These are phyloP conservation scores for Neotropicomus parvogracilis DNA, from an alignment of 1,284 basidiomycete species.

Conservation along the genomic window DNA sequence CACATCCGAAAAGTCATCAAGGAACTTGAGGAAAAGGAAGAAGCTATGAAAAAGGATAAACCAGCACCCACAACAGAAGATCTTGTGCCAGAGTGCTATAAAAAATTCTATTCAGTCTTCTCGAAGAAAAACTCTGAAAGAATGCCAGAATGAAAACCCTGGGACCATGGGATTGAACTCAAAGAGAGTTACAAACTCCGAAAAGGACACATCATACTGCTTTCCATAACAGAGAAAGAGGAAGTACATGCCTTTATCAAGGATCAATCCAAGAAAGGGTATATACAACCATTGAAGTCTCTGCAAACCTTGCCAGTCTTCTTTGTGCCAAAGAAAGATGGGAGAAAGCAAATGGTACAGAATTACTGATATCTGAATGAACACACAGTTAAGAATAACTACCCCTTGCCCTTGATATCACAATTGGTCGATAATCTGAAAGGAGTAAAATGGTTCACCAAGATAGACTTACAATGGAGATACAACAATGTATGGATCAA, in stretches of 20 bases:
- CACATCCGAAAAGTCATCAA: too few species aligned
- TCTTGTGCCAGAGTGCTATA: too few species aligned
- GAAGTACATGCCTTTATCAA: background rate
- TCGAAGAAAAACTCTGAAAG: too few species aligned
- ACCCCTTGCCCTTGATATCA: background rate
- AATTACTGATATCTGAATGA: too few species aligned
- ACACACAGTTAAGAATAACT: background rate
- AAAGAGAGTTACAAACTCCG: background rate
- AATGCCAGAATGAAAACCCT: background rate
- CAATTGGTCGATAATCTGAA: background rate
- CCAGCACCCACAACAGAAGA: too few species aligned
- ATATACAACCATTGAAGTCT: background rate
- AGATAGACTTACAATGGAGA: background rate
- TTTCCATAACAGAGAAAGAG: background rate
- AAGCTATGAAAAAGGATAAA: too few species aligned
- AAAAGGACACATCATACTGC: too few species aligned
- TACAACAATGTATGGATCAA: conserved; percentile 1
- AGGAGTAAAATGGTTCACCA: background rate
- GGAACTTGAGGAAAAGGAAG: too few species aligned
- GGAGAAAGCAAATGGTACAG: background rate
- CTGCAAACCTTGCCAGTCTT: too few species aligned
- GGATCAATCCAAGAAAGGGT: background rate
- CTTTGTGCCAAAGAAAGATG: too few species aligned
- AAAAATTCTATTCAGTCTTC: too few species aligned
- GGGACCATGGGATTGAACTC: background rate